Evolutionary conservation across 805 yeast genomes (phyloP), one percentile per base, ranked within the genome.

Genomic region (Maudiozyma serrabonitensis): DNA sequence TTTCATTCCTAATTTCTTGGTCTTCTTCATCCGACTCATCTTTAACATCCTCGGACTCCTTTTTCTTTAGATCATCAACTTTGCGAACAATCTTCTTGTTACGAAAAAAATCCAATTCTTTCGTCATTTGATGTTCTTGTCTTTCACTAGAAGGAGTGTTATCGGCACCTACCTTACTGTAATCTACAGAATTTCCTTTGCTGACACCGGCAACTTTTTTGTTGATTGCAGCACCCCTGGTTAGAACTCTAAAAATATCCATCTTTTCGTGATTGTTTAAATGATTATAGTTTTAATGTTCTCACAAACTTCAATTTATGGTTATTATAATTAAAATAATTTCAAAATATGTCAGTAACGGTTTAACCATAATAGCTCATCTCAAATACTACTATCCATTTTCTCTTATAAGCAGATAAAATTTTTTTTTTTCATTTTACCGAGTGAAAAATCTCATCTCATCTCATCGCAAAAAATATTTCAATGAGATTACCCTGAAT

Each of bases 211-310:
- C 69, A 4, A 31, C 28, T 23, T 76, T 69, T 63, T 81, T 80
- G 62, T 81, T 82, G 46, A 91, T 70, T 12, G 81, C 75, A 0
- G 97, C 95, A 21, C 98, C 98, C 61, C 97, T 73, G 0, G 89
- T 74, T 37, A 91, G 75, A 2, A 93, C 81, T 59, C 87, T 75
- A 66, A 91, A 93, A 52, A 91, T 84, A 70, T 91, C 99, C 96
- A 89, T 89, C 1, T 5, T 51, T n/a, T 35, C 15, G 38, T 35
- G 19, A 4, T 6, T 35, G 18, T n/a, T 35, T 13, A 19, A 6
- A 6, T 35, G 15, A 4, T 35, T 15, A 35, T 15, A 35, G 38
- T 35, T 15, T 35, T 13, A 9, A 4, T 35, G 18, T 35, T 15
- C 38, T 35, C 4, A 35, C 15, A 15, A 15, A 7, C 32, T 28